phyloP scores from a whole-genome alignment of 306 rosid genomes.

The Cyamopsis tetragonoloba region DNA sequence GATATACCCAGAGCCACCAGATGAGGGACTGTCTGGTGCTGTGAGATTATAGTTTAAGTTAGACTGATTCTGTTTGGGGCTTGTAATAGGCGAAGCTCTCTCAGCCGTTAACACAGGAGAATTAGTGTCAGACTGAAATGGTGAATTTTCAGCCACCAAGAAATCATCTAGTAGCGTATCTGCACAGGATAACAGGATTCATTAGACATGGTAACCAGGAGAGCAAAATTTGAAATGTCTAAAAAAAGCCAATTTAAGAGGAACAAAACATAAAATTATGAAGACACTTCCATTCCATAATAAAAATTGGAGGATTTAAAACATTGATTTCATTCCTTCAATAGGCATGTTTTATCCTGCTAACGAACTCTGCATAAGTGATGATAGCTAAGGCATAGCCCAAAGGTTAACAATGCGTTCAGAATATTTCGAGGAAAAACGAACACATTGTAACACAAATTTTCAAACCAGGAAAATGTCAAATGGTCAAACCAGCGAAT shows the following conservation, averaged over 20 bases:
- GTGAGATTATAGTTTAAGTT: constrained; percentile 37
- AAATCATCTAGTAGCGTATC: constrained; percentile 81
- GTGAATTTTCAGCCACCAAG: constrained; percentile 85
- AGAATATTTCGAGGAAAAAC: not conserved
- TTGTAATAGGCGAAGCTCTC: constrained; percentile 53
- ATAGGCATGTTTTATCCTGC: not conserved
- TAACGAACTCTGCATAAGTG: not conserved
- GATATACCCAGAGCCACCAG: constrained; percentile 61
- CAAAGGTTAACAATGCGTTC: not conserved
- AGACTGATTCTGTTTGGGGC: constrained; percentile 48
- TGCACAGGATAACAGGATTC: constrained; percentile 42
- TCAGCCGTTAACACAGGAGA: constrained; percentile 55
- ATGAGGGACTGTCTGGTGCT: constrained; percentile 41
- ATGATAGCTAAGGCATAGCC: constrained; percentile 1
- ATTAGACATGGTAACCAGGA: constrained; percentile 17
- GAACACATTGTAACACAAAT: not conserved
- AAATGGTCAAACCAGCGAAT: not conserved
- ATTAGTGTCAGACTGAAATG: constrained; percentile 51
- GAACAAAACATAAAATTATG: not conserved
- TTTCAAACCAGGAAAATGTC: not conserved
- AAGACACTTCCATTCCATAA: not conserved
- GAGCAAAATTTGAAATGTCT: constrained; percentile 9
- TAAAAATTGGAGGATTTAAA: constrained; percentile 5
- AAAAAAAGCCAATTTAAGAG: not conserved
- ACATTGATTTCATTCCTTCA: constrained; percentile 3